phyloP scores from a whole-genome alignment of 2,329 filamentous ascomycete genomes.

The Colletotrichum higginsianum region DNA sequence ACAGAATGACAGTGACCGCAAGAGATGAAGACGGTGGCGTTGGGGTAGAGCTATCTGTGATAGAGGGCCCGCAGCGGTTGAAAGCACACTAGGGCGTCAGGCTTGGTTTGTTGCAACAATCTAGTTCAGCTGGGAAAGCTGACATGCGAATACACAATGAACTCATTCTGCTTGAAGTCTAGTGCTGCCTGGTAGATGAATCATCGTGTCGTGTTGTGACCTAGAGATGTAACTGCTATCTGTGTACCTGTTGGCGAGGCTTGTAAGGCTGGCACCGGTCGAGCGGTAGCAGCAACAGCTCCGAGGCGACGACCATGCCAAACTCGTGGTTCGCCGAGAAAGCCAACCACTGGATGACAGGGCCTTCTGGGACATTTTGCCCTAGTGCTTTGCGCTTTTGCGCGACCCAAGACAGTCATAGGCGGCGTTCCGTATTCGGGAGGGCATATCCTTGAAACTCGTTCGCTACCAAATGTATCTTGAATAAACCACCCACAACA shows the following conservation, averaged over 20 bases:
- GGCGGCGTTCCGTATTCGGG: background rate
- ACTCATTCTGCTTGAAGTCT: conserved; percentile 18
- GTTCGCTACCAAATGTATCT: background rate
- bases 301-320: background rate
- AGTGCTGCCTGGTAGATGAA: background rate
- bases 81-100: conserved; percentile 39
- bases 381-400: background rate
- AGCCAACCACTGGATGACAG: background rate
- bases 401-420: background rate
- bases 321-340: too few species aligned
- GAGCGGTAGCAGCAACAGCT: background rate
- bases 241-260: conserved; percentile 9
- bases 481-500: background rate
- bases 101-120: conserved; percentile 33
- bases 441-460: too few species aligned
- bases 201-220: conserved; percentile 14
- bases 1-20: conserved; percentile 51
- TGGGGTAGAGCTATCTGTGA: conserved; percentile 27
- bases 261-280: background rate
- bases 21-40: conserved; percentile 39
- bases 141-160: conserved; percentile 35
- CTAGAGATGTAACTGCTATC: conserved; percentile 7
- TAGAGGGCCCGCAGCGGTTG: conserved; percentile 27
- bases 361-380: too few species aligned
- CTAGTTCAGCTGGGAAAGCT: conserved; percentile 35